Base-by-base conservation (phyloP, 495 filamentous ascomycete species). In the Penicillium pulvis region DNA sequence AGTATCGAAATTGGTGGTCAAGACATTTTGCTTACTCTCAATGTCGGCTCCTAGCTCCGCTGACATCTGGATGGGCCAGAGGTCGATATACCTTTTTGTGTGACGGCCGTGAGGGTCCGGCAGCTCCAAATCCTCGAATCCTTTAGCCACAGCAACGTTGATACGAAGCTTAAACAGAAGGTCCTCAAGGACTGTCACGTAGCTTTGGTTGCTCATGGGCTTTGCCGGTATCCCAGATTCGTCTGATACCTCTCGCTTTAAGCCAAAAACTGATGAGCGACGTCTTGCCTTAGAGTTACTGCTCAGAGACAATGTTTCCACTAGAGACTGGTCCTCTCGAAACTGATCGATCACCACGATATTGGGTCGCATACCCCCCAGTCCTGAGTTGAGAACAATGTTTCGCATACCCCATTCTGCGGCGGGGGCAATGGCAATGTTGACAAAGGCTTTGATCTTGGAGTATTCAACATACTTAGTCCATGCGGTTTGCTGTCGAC, bases 1-100 rank as follows among this genome's bases (percentile, higher is more conserved):
- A 9, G 90, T 96, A 65, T 96, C 91, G 70, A 96, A 96, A 62
- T 96, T 96, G 1, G 91, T 94, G 3, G 91, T 96, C 46, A 91
- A 67, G 17, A 93, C 81, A 64, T 87, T 92, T 49, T 81, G 79
- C 56, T 83, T 83, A 51, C 74, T 73, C 60, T 82, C 81, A 3
- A 63, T 79, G 59, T 87, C 83, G 12, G 84, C 85, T 11, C 86
- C 79, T 45, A 94, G 83, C 58, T 92, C 90, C 31, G 91, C 91
- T 11, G 90, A 91, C 84, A 84, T 86, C 66, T 87, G 91, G 57
- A 95, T 93, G 0, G 91, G 91, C 91, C 91, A 96, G 10, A 96
- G 76, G 61, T 96, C 91, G 53, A 96, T 93, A 60, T 85, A 93
- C 62, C 87, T 90, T 69, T 94, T 94, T 3, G 71, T 75, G 47